phyloP scores from a whole-genome alignment of 768 basidiomycete genomes.

The Pleurotus tuoliensis region DNA sequence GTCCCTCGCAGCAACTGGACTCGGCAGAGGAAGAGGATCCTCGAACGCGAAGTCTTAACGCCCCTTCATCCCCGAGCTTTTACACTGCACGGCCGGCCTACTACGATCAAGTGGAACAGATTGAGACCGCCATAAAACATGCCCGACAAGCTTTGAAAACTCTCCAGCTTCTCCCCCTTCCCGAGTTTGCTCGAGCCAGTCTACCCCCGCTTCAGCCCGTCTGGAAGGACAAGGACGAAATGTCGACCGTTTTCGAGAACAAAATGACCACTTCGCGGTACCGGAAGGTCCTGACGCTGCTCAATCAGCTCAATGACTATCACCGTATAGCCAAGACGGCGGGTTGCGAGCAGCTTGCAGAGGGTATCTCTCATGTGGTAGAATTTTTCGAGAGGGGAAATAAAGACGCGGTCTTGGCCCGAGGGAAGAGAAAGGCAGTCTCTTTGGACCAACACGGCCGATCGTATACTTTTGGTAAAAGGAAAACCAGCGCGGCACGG shows the following conservation, averaged over 20 bases:
- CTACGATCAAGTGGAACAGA: conserved; percentile 64
- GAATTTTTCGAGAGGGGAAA: conserved; percentile 63
- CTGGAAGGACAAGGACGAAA: conserved; percentile 66
- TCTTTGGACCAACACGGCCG: conserved; percentile 74
- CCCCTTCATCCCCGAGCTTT: conserved; percentile 73
- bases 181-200: conserved; percentile 57
- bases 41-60: neutral
- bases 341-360: conserved; percentile 51
- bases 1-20: neutral
- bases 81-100: conserved; percentile 78
- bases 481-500: conserved; percentile 87
- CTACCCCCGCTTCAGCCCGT: conserved; percentile 56
- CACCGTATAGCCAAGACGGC: conserved; percentile 56
- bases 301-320: conserved; percentile 65
- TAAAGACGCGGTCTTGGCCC: conserved; percentile 42
- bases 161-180: conserved; percentile 75
- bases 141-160: conserved; percentile 57
- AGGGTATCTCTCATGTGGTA: conserved; percentile 48
- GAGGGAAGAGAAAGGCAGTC: conserved; percentile 53
- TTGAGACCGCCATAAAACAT: conserved; percentile 60
- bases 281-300: conserved; percentile 53
- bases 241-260: conserved; percentile 53
- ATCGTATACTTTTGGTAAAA: conserved; percentile 79
- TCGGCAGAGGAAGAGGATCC: conserved; percentile 3
- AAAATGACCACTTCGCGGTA: conserved; percentile 69